A percentile compares a stretch with the other conserved stretches of the same genome.
phyloP scores from a whole-genome alignment of 371 early-diverging fungal species.

The Choanephora cucurbitarum region DNA sequence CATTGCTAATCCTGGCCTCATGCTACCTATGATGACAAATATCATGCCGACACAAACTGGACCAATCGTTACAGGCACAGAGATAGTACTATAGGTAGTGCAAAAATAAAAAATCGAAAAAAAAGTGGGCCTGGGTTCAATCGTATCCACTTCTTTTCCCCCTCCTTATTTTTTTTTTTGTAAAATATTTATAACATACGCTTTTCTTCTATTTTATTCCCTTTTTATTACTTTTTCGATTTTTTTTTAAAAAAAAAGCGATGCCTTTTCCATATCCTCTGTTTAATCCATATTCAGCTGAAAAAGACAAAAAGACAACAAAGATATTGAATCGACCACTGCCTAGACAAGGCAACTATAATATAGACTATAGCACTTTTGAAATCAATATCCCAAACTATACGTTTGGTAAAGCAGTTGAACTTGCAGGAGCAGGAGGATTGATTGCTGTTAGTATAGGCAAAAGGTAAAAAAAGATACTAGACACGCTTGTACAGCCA shows the following conservation, averaged over 20 bases:
- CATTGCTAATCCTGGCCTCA: not conserved
- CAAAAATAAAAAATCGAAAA: conserved; percentile 7
- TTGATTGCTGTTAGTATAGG: conserved; percentile 40
- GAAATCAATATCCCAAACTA: conserved; percentile 42
- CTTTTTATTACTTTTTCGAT: not conserved
- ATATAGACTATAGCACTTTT: conserved; percentile 37
- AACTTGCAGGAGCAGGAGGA: conserved; percentile 41
- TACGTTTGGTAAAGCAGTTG: conserved; percentile 35
- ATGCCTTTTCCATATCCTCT: conserved; percentile 1
- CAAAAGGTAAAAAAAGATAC: conserved; percentile 27
- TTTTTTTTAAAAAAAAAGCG: no score
- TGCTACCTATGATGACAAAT: conserved; percentile 9
- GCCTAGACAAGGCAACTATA: conserved; percentile 35
- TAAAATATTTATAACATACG: conserved; percentile 4
- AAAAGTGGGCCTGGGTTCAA: not conserved
- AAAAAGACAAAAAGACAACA: conserved; percentile 3
- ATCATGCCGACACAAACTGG: conserved; percentile 3
- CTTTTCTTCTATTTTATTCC: conserved; percentile 4
- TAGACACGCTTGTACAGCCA: no score
- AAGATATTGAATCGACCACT: conserved; percentile 17
- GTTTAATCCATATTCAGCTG: conserved; percentile 5
- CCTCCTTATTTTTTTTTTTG: conserved; percentile 3
- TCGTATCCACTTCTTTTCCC: conserved; percentile 4
- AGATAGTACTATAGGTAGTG: conserved; percentile 1
- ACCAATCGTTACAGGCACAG: not conserved